Conservation (phyloP, 768 basidiomycete species). For the Kwoniella heveanensis region DNA sequence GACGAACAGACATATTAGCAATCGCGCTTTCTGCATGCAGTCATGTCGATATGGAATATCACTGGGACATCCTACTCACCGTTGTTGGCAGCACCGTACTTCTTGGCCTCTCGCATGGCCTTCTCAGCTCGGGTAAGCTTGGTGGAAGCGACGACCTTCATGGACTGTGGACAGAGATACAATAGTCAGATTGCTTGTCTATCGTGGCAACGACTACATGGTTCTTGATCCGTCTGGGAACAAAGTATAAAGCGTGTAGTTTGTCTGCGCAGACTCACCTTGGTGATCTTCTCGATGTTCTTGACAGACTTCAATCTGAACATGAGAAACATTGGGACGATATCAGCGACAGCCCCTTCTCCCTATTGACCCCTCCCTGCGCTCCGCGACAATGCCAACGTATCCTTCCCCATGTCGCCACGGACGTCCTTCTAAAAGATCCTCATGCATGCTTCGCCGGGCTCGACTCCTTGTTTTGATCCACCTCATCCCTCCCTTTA, state of each 20-base stretch:
- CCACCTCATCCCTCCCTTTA: background rate
- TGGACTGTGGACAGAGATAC: constrained; percentile 65
- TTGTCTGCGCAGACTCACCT: no score
- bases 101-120: constrained; percentile 87
- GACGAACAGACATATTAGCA: no score
- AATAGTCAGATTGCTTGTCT: background rate
- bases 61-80: constrained; percentile 29
- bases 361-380: background rate
- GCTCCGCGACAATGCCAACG: background rate
- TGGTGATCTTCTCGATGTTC: constrained; percentile 99
- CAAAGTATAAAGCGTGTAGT: no score
- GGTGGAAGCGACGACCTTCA: constrained; percentile 99
- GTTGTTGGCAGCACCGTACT: constrained; percentile 75
- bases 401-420: background rate
- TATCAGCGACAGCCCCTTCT: constrained; percentile 8
- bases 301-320: constrained; percentile 72
- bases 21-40: no score
- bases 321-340: constrained; percentile 51
- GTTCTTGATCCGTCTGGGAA: no score
- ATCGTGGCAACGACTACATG: no score
- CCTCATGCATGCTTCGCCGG: background rate
- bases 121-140: constrained; percentile 93
- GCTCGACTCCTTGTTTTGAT: background rate
- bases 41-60: no score
- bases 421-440: no score